These are phyloP conservation scores for Theobroma grandiflorum DNA, from an alignment of 441 rosid species.

Conservation along the genomic window DNA sequence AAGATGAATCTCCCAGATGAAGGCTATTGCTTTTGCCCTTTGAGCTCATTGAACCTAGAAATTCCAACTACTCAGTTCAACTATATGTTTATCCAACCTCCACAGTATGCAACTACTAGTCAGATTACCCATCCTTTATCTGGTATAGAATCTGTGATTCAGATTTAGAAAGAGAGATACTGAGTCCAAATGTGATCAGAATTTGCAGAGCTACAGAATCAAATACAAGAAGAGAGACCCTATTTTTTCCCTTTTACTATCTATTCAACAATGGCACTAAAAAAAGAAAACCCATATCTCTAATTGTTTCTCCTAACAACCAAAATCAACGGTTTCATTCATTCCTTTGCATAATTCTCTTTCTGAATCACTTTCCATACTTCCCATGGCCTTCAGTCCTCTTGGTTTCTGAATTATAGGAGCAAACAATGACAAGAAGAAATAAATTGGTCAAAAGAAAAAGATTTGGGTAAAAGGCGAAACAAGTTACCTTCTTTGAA, in stretches of 20 bases:
- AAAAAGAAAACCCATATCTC: constrained; percentile 19
- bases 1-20: no score
- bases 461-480: neutral
- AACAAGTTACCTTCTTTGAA: constrained; percentile 73
- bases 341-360: neutral
- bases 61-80: no score
- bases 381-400: constrained; percentile 97
- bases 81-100: no score
- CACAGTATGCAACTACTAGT: no score
- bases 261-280: neutral
- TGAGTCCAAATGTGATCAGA: neutral
- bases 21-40: no score
- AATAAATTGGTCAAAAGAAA: neutral
- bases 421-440: neutral
- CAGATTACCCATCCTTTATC: no score
- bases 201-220: neutral
- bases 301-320: constrained; percentile 34
- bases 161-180: neutral
- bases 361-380: constrained; percentile 66
- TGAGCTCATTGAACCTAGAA: no score
- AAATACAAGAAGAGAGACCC: constrained; percentile 23
- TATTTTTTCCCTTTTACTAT: constrained; percentile 8
- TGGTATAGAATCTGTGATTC: no score
- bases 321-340: constrained; percentile 23
- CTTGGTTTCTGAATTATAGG: constrained; percentile 70